Evolutionary conservation across 768 basidiomycete genomes (phyloP), one percentile per base, ranked within the genome.

Genomic region (Trametes maxima): DNA sequence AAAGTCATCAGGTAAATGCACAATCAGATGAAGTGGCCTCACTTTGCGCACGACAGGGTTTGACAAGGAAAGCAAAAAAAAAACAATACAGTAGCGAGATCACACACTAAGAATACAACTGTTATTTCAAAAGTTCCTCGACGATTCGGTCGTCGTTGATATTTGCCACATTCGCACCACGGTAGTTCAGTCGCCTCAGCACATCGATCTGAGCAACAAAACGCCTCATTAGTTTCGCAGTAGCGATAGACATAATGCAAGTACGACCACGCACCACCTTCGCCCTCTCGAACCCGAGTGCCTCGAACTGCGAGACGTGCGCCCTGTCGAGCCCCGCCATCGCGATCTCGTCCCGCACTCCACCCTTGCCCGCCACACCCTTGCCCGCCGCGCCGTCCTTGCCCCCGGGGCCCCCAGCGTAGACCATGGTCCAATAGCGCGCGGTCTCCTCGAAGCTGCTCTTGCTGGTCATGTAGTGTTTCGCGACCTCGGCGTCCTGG

Each of bases 401-500:
- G 12, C 75, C 78, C 22, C 55, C 60, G 3, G 89, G 85, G 1
- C 87, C 92, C 46, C 88, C 90, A 2, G 95, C 95, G 72, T 97
- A 97, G 28, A 89, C 86, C 69, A 92, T 87, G 0, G 95, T 92
- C 95, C 95, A 98, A 73, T 95, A 95, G 42, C 84, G 81, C 58
- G 95, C 95, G 3, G 95, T 98, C 40, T 90, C 90, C 60, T 95
- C 92, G 66, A 98, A 98, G 68, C 89, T 88, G 24, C 78, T 76
- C 72, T 89, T 89, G 73, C 89, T 92, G 13, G 94, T 93, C 74
- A 92, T 90, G 69, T 92, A 98, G 71, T 97, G 96, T 73, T 97
- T 98, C 13, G 95, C 95, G 12, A 98, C 95, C 76, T 98, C 95
- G 0, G 95, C 96, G 70, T 98, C 96, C 76, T 98, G 95, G 0